Base-by-base conservation (phyloP, 2,329 filamentous ascomycete genomes). In the Fusarium sp. region DNA sequence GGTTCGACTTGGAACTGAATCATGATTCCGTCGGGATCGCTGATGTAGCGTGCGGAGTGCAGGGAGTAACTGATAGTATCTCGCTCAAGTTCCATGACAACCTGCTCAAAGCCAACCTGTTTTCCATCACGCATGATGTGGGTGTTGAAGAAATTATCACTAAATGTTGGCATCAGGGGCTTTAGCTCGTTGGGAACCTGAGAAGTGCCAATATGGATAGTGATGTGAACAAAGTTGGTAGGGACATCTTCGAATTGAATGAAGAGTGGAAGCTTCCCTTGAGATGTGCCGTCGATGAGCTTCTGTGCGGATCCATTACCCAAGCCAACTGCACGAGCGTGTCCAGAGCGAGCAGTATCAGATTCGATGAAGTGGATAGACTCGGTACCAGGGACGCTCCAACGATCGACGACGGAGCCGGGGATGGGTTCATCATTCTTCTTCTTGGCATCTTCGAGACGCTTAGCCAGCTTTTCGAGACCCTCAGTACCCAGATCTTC, bases 191-290 rank as follows among this genome's bases (percentile, higher is more conserved):
- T 85, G 0, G 94, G 93, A 2, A 97, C 83, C 31, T 88, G 83
- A 3, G 89, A 86, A 1, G 94, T 97, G 51, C 93, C 93, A 48
- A 98, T 83, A 56, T 96, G 88, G 21, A 98, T 80, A 46, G 88
- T 90, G 58, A 98, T 86, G 71, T 95, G 91, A 9, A 97, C 93
- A 77, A 99, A 99, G 75, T 93, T 97, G 60, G 93, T 96, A 4
- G 91, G 90, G 15, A 98, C 94, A 74, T 97, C 90, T 79, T 99
- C 96, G 69, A 96, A 99, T 79, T 99, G 95, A n/a, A 99, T 85
- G 79, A 97, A 99, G 4, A 98, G 82, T 0, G 93, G 91, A n/a
- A 90, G 76, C 35, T 90, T 79, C 9, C 81, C 83, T 18, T 81
- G 69, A 36, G 86, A 84, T 39, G 93, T 88, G 15, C 84, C 82